These are phyloP conservation scores for Endogone sp. DNA, from an alignment of 192 early-diverging fungal genomes.

Conservation along the genomic window DNA sequence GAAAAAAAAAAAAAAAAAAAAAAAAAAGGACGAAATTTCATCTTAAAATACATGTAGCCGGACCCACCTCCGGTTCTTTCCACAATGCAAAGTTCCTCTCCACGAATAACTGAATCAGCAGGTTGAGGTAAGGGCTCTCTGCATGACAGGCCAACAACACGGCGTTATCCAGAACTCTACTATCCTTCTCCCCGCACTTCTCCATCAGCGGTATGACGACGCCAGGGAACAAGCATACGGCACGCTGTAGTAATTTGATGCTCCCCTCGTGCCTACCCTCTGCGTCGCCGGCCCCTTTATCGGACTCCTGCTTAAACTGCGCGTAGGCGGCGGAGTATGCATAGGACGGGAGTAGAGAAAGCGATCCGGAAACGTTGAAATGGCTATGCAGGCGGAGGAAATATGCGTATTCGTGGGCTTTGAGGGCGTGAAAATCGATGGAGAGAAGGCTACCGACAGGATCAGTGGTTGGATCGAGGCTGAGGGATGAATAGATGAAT, in stretches of 20 bases:
- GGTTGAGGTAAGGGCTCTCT: not conserved
- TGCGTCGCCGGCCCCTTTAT: slow-evolving; percentile 13
- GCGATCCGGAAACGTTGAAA: slow-evolving; percentile 8
- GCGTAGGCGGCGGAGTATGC: slow-evolving; percentile 75
- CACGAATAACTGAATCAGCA: slow-evolving; percentile 59
- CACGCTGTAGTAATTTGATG: slow-evolving; percentile 55
- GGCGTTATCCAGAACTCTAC: slow-evolving; percentile 44
- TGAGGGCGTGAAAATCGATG: slow-evolving; percentile 85
- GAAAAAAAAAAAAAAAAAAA: not conserved
- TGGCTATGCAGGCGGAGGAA: slow-evolving; percentile 30
- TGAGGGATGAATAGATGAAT: slow-evolving; percentile 19
- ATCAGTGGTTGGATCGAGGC: slow-evolving; percentile 74
- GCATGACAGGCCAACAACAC: slow-evolving; percentile 31
- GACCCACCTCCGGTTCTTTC: slow-evolving; percentile 71
- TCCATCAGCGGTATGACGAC: slow-evolving; percentile 58
- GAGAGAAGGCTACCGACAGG: slow-evolving; percentile 70
- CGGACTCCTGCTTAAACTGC: slow-evolving; percentile 67
- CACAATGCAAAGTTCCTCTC: slow-evolving; percentile 74
- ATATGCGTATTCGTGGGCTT: slow-evolving; percentile 69
- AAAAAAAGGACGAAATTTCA: not conserved
- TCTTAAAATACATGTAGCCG: not conserved
- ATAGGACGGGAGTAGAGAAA: slow-evolving; percentile 57
- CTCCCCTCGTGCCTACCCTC: slow-evolving; percentile 32
- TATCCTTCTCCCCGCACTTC: slow-evolving; percentile 59
- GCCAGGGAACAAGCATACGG: slow-evolving; percentile 71